Evolutionary conservation across 371 early-diverging fungal species (phyloP).

Genomic region (Mucor velutinosus): DNA sequence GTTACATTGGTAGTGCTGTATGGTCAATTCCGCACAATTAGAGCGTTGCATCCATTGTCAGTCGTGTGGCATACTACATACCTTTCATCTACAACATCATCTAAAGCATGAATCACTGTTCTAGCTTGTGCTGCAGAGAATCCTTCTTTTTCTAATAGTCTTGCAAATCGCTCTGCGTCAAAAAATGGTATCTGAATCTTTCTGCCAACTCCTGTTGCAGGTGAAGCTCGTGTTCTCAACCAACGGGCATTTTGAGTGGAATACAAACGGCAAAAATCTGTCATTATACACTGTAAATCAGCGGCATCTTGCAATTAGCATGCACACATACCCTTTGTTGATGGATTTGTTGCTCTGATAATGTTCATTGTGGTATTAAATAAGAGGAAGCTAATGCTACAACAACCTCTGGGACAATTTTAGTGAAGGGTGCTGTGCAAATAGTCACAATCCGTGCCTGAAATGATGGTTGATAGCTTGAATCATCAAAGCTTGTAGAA

Average conservation of each 20-base stretch:
- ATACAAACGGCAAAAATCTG: not conserved
- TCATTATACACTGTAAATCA: not conserved
- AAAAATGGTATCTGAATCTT: constrained; percentile 54
- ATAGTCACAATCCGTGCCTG: not conserved
- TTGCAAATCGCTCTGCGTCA: constrained; percentile 78
- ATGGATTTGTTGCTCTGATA: not conserved
- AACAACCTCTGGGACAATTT: not conserved
- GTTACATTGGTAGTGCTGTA: constrained; percentile 61
- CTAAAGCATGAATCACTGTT: constrained; percentile 76
- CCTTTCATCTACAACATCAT: constrained; percentile 83
- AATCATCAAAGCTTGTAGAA: too few species aligned
- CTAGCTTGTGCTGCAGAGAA: constrained; percentile 74
- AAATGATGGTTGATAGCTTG: not conserved
- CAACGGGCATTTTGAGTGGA: constrained; percentile 11
- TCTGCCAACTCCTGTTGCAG: not conserved
- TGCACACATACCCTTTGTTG: not conserved
- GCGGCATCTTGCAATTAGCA: not conserved
- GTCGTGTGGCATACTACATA: constrained; percentile 17
- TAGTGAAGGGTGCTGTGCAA: not conserved
- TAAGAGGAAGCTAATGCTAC: not conserved
- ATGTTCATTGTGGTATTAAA: not conserved
- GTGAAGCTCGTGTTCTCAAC: constrained; percentile 21
- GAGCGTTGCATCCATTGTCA: not conserved
- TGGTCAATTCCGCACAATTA: not conserved
- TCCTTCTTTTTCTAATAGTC: constrained; percentile 75